Evolutionary conservation across 768 basidiomycete species (phyloP).

Genomic region (Boletus bicolor): DNA sequence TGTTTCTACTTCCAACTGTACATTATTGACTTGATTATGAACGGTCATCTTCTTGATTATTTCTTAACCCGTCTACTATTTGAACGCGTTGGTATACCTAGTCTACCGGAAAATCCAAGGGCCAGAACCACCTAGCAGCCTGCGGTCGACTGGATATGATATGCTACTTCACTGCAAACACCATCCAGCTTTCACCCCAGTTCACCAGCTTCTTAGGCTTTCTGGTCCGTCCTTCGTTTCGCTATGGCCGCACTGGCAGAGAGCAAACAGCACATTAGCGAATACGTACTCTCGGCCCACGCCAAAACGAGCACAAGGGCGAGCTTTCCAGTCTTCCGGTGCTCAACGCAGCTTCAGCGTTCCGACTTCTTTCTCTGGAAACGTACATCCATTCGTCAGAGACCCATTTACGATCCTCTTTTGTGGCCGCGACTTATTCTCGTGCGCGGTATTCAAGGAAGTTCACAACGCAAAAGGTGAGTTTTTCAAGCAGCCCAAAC

Average conservation of each 20-base stretch:
- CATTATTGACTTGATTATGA: conserved; percentile 11
- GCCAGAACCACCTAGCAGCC: not conserved
- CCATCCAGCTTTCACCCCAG: not conserved
- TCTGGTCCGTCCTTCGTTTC: not conserved
- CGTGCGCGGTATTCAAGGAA: conserved; percentile 65
- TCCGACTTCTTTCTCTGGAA: not conserved
- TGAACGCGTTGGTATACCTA: not conserved
- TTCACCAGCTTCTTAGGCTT: not conserved
- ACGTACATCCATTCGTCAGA: not conserved
- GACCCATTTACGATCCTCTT: conserved; percentile 74
- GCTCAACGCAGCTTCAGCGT: not conserved
- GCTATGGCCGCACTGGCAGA: not conserved
- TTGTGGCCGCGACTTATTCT: conserved; percentile 88
- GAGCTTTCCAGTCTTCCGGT: not conserved
- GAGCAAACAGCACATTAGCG: not conserved
- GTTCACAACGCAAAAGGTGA: conserved; percentile 62
- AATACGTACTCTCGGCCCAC: not conserved
- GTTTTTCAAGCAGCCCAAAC: not conserved
- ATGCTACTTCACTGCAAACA: conserved; percentile 1
- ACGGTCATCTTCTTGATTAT: conserved; percentile 10
- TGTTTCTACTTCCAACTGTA: conserved; percentile 6
- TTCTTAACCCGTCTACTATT: not conserved
- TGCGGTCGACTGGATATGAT: conserved; percentile 1
- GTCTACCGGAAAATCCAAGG: not conserved
- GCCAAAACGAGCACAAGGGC: not conserved